These are phyloP conservation scores for Syzygium aqueum DNA, from an alignment of 345 rosid genomes.

Conservation along the genomic window DNA sequence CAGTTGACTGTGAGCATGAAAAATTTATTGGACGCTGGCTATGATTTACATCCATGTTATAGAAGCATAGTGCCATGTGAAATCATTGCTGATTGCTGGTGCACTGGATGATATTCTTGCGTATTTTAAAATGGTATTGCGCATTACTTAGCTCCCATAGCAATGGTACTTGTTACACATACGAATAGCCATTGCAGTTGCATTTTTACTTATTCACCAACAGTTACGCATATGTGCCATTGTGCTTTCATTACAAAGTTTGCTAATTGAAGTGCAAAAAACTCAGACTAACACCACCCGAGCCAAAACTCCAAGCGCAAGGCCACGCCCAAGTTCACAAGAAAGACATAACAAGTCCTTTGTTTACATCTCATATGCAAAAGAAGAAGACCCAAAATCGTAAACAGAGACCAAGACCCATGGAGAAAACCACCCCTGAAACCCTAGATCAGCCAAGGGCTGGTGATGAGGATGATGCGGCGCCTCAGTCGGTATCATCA, in stretches of 20 bases:
- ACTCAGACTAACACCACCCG: background rate
- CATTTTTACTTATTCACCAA: background rate
- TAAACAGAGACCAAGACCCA: background rate
- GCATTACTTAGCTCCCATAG: background rate
- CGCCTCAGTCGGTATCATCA: slow-evolving; percentile 39
- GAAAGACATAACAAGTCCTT: background rate
- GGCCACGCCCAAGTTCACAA: background rate
- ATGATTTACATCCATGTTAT: too few species aligned
- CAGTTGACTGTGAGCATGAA: too few species aligned
- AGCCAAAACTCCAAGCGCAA: background rate
- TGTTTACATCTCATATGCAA: too few species aligned
- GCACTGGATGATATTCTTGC: background rate
- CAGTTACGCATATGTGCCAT: background rate
- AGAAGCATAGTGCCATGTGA: background rate
- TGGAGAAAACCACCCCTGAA: background rate
- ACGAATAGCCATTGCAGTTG: background rate
- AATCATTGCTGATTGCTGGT: background rate
- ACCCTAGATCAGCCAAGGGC: slow-evolving; percentile 53
- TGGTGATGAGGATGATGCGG: slow-evolving; percentile 39
- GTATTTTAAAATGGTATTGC: background rate
- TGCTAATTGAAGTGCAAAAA: background rate
- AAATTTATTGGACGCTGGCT: too few species aligned
- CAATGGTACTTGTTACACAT: background rate
- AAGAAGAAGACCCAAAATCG: background rate
- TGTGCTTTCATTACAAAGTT: background rate